A percentile compares a stretch with the other conserved stretches of the same genome.
Conservation (phyloP, 176 grass and related monocot genomes). For the Cenchrus purpureus region DNA sequence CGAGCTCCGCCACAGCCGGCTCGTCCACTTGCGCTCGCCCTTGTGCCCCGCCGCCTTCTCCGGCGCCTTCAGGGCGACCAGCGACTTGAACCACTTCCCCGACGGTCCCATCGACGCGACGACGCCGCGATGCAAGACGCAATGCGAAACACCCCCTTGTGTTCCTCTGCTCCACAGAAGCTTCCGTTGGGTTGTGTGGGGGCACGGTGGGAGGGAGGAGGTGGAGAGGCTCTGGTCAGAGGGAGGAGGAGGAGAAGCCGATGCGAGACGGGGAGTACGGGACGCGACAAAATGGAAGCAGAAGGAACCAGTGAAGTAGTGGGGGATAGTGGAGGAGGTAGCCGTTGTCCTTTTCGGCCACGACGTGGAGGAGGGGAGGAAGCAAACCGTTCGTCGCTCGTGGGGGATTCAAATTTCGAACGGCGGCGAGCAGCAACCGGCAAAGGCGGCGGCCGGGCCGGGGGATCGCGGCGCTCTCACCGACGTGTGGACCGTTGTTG, state of each 20-base stretch:
- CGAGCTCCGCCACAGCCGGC: constrained; percentile 58
- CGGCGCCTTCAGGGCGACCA: constrained; percentile 57
- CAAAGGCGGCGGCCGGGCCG: constrained; percentile 7
- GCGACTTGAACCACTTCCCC: constrained; percentile 77
- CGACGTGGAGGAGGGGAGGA: constrained; percentile 21
- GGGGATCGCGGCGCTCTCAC: background rate
- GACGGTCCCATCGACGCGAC: constrained; percentile 58
- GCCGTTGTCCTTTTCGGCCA: constrained; percentile 56
- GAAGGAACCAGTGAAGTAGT: background rate
- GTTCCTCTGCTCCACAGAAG: background rate
- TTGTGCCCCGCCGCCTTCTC: constrained; percentile 31
- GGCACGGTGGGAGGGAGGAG: too few species aligned
- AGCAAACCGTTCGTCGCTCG: constrained; percentile 11
- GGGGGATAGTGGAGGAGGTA: constrained; percentile 28
- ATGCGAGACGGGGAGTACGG: too few species aligned
- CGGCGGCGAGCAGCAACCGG: constrained; percentile 40
- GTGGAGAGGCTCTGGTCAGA: too few species aligned
- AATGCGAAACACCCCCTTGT: too few species aligned
- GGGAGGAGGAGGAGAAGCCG: background rate
- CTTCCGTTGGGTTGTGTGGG: constrained; percentile 1
- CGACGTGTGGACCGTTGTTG: background rate
- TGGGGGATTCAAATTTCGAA: constrained; percentile 61
- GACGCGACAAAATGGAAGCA: constrained; percentile 42
- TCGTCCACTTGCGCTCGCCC: constrained; percentile 56
- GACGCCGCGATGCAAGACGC: background rate